These are phyloP conservation scores for Ophiostoma montium DNA, from an alignment of 2,329 filamentous ascomycete species.

Conservation along the genomic window DNA sequence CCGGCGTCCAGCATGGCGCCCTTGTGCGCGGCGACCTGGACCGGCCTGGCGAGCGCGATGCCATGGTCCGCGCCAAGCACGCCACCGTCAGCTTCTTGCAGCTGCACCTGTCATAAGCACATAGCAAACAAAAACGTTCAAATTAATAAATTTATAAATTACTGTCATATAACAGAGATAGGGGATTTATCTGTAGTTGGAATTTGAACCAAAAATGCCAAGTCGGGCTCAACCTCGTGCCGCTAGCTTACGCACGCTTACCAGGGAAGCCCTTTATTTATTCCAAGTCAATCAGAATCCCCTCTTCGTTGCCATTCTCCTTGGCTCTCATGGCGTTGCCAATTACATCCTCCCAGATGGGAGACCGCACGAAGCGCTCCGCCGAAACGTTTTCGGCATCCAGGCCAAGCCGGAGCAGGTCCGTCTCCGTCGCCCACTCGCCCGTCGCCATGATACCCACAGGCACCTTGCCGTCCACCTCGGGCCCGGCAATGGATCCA, in stretches of 20 bases:
- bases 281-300: too few species aligned
- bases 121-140: conserved; percentile 14
- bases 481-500: conserved; percentile 20
- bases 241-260: too few species aligned
- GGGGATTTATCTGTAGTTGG: too few species aligned
- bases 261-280: too few species aligned
- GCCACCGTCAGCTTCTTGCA: conserved; percentile 31
- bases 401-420: conserved; percentile 32
- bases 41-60: conserved; percentile 26
- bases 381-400: conserved; percentile 29
- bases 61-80: conserved; percentile 33
- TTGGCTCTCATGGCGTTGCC: conserved; percentile 7
- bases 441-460: conserved; percentile 41
- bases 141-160: neutral
- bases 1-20: conserved; percentile 32
- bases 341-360: conserved; percentile 32
- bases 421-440: conserved; percentile 39
- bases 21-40: conserved; percentile 27
- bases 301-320: neutral
- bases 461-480: conserved; percentile 28
- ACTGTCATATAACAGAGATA: neutral
- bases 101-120: conserved; percentile 6
- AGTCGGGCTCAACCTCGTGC: too few species aligned
- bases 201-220: too few species aligned
- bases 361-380: conserved; percentile 21